Evolutionary conservation across 2,329 filamentous ascomycete species (phyloP).

Genomic region (Chaetomium sp.): DNA sequence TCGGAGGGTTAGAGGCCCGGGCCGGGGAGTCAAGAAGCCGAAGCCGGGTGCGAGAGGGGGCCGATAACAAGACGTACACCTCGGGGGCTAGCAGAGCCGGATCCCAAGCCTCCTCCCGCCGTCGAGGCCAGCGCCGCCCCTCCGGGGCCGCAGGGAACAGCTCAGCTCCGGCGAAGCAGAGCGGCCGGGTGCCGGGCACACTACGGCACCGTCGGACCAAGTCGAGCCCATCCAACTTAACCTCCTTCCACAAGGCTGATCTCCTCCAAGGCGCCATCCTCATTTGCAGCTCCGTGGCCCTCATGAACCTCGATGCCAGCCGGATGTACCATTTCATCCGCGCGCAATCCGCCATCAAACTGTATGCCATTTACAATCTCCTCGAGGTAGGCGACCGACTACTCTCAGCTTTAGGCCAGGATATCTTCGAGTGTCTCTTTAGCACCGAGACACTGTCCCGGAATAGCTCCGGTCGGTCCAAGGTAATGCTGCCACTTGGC

Average conservation of each 20-base stretch:
- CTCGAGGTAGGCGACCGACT: slow-evolving; percentile 88
- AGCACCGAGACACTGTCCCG: slow-evolving; percentile 87
- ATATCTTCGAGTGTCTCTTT: slow-evolving; percentile 92
- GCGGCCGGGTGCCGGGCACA: slow-evolving; percentile 28
- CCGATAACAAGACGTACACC: not conserved
- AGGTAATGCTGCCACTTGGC: slow-evolving; percentile 78
- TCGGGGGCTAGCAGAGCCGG: not conserved
- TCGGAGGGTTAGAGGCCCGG: slow-evolving; percentile 20
- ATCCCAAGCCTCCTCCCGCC: slow-evolving; percentile 7
- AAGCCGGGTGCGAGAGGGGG: slow-evolving; percentile 22
- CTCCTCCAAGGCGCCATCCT: slow-evolving; percentile 86
- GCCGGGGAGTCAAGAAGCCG: slow-evolving; percentile 36
- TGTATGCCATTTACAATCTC: slow-evolving; percentile 98
- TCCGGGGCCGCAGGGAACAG: not conserved
- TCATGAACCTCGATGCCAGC: slow-evolving; percentile 91
- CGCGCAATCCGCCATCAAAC: slow-evolving; percentile 92
- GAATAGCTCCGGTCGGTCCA: slow-evolving; percentile 81
- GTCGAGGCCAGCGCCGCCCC: slow-evolving; percentile 10
- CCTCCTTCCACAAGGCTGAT: slow-evolving; percentile 90
- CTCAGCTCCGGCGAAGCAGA: slow-evolving; percentile 13
- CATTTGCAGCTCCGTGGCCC: slow-evolving; percentile 71
- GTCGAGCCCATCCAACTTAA: slow-evolving; percentile 76
- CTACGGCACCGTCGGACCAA: slow-evolving; percentile 66
- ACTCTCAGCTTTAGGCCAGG: slow-evolving; percentile 85
- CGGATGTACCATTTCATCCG: slow-evolving; percentile 98